These are phyloP conservation scores for Jamesozyma jinghongensis DNA, from an alignment of 805 yeast genomes.

Conservation along the genomic window DNA sequence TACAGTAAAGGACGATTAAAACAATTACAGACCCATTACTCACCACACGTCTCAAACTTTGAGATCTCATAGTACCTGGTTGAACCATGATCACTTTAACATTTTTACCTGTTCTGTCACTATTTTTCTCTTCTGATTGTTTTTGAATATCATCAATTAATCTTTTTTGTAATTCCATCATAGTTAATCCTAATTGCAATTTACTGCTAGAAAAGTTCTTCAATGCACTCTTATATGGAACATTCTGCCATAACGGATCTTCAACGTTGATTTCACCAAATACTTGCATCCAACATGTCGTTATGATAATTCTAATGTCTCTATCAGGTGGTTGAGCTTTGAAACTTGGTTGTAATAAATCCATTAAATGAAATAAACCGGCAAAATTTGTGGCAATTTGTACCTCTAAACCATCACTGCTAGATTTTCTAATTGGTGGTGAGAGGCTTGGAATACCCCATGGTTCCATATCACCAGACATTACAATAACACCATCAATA, in stretches of 20 bases:
- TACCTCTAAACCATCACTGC: slow-evolving; percentile 75
- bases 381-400: slow-evolving; percentile 80
- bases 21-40: slow-evolving; percentile 68
- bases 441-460: slow-evolving; percentile 33
- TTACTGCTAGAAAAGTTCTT: slow-evolving; percentile 75
- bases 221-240: slow-evolving; percentile 59
- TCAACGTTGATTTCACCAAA: slow-evolving; percentile 54
- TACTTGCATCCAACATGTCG: slow-evolving; percentile 71
- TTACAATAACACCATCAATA: slow-evolving; percentile 79
- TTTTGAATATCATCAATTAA: slow-evolving; percentile 51
- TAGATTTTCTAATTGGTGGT: slow-evolving; percentile 44
- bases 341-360: slow-evolving; percentile 72
- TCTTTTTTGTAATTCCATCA: slow-evolving; percentile 66
- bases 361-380: slow-evolving; percentile 72
- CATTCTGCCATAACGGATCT: slow-evolving; percentile 55
- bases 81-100: slow-evolving; percentile 68
- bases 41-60: slow-evolving; percentile 68
- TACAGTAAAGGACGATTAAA: slow-evolving; percentile 44
- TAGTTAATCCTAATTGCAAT: slow-evolving; percentile 63
- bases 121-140: slow-evolving; percentile 35
- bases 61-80: slow-evolving; percentile 88
- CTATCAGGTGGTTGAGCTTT: slow-evolving; percentile 90
- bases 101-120: slow-evolving; percentile 39
- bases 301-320: slow-evolving; percentile 75
- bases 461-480: slow-evolving; percentile 80